Percentiles rank a stretch among this genome's conserved stretches.
Conservation (phyloP, 805 yeast genomes). For the Schwanniomyces yamadae region DNA sequence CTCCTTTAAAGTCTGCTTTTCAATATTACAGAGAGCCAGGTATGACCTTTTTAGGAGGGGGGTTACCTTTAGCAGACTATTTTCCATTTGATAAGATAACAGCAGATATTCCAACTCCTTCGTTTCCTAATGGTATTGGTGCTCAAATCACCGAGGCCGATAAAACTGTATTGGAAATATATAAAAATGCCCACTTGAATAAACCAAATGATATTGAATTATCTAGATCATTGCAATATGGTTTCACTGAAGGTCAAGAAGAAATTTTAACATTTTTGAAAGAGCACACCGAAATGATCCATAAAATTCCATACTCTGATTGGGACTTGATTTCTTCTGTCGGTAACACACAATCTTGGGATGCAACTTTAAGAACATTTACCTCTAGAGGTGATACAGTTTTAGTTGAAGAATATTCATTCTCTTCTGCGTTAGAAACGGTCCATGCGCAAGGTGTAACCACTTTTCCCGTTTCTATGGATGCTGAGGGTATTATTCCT, state of each 20-base stretch:
- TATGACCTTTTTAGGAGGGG: slow-evolving; percentile 90
- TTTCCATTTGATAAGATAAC: slow-evolving; percentile 85
- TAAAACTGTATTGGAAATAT: slow-evolving; percentile 42
- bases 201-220: slow-evolving; percentile 60
- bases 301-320: slow-evolving; percentile 47
- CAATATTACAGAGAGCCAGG: slow-evolving; percentile 71
- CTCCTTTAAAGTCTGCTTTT: slow-evolving; percentile 84
- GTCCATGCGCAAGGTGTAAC: slow-evolving; percentile 70
- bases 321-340: slow-evolving; percentile 73
- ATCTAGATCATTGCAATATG: slow-evolving; percentile 88
- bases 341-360: slow-evolving; percentile 93
- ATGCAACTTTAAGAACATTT: slow-evolving; percentile 75
- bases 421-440: slow-evolving; percentile 82
- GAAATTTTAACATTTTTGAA: slow-evolving; percentile 65
- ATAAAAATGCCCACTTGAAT: slow-evolving; percentile 28
- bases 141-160: slow-evolving; percentile 49
- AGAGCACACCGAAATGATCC: slow-evolving; percentile 66
- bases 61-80: slow-evolving; percentile 85
- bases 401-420: slow-evolving; percentile 77
- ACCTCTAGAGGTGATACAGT: slow-evolving; percentile 78
- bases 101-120: slow-evolving; percentile 74
- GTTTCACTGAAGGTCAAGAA: slow-evolving; percentile 77
- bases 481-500: slow-evolving; percentile 75
- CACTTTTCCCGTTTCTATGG: slow-evolving; percentile 75
- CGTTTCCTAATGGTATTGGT: slow-evolving; percentile 76